These are phyloP conservation scores for Epichloe aotearoae DNA, from an alignment of 2,329 filamentous ascomycete genomes.

Conservation along the genomic window DNA sequence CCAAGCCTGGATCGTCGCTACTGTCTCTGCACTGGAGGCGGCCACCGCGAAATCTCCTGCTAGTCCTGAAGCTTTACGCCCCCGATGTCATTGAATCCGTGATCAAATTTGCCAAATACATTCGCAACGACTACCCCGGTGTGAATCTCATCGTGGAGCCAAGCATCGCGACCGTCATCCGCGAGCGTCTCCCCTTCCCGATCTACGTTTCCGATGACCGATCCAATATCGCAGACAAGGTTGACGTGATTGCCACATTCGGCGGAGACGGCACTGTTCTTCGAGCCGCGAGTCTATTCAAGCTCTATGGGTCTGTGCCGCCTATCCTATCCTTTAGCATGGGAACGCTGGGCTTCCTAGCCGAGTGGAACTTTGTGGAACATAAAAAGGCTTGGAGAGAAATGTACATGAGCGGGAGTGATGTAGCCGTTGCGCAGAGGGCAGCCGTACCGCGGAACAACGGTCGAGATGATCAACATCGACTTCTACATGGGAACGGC, in stretches of 20 bases:
- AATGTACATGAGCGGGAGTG: conserved; percentile 68
- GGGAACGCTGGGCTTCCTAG: conserved; percentile 88
- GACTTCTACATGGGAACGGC: not conserved
- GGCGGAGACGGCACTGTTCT: conserved; percentile 56
- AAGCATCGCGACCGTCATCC: conserved; percentile 57
- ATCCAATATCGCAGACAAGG: conserved; percentile 55
- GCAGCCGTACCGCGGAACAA: conserved; percentile 22
- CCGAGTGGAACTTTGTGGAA: conserved; percentile 91
- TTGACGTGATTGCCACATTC: conserved; percentile 79
- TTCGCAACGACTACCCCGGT: conserved; percentile 65
- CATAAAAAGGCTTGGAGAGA: conserved; percentile 87
- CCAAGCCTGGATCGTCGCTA: conserved; percentile 37
- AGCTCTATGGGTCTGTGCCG: conserved; percentile 66
- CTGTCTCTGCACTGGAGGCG: conserved; percentile 41
- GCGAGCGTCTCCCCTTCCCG: conserved; percentile 58
- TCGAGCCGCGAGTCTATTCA: conserved; percentile 43
- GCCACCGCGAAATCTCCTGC: conserved; percentile 42
- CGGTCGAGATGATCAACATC: conserved; percentile 7
- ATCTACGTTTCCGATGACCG: conserved; percentile 47
- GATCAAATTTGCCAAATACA: conserved; percentile 51
- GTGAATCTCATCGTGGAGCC: conserved; percentile 76
- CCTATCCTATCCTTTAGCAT: conserved; percentile 93
- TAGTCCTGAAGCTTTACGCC: conserved; percentile 46
- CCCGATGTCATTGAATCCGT: conserved; percentile 39
- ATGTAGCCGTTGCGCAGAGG: conserved; percentile 32